Evolutionary conservation across 2,329 filamentous ascomycete genomes (phyloP).

Genomic region (Claviceps maximensis): DNA sequence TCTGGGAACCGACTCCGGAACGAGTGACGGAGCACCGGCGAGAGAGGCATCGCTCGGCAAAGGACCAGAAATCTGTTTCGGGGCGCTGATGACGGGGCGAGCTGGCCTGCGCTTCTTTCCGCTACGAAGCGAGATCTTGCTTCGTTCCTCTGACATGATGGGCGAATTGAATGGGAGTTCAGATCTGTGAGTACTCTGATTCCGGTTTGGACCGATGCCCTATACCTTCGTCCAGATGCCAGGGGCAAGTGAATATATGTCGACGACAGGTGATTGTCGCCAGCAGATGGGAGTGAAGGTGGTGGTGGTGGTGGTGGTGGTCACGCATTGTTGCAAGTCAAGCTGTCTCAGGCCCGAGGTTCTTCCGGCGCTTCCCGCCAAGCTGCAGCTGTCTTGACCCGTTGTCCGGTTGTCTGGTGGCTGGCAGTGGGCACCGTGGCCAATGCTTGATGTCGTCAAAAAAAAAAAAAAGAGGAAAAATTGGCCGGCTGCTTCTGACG

Average conservation of each 20-base stretch:
- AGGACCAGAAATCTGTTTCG: constrained; percentile 48
- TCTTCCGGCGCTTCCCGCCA: constrained; percentile 8
- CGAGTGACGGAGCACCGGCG: constrained; percentile 11
- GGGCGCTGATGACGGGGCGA: constrained; percentile 49
- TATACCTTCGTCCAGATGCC: background rate
- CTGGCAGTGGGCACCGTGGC: background rate
- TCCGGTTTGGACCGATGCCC: background rate
- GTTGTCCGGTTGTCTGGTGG: background rate
- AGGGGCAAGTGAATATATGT: background rate
- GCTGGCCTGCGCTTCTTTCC: constrained; percentile 34
- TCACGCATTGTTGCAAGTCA: too few relatives aligned
- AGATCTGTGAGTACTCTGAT: background rate
- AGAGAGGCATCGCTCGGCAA: constrained; percentile 37
- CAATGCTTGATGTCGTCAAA: constrained; percentile 7
- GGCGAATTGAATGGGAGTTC: background rate
- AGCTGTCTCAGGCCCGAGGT: constrained; percentile 7
- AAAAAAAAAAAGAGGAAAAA: constrained; percentile 2
- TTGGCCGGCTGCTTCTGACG: background rate
- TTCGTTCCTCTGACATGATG: constrained; percentile 48
- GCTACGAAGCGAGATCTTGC: constrained; percentile 49
- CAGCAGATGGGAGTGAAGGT: background rate
- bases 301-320: background rate
- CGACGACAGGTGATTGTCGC: background rate
- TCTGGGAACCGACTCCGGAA: constrained; percentile 19
- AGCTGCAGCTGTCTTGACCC: background rate